These are phyloP conservation scores for Dictyostelium brefeldianum DNA, from an alignment of 78 protist genomes.

Conservation along the genomic window DNA sequence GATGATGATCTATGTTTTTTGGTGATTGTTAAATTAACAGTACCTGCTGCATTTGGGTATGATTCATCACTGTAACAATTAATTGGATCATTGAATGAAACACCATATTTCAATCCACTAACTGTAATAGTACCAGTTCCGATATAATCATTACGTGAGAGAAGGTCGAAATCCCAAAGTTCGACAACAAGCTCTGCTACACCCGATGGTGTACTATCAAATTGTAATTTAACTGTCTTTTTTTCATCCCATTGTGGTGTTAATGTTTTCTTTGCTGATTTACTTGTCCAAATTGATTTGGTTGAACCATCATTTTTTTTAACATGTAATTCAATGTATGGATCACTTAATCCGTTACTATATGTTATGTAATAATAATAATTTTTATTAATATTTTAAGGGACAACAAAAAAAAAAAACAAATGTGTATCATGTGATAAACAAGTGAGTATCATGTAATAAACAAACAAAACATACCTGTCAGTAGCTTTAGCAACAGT, in stretches of 20 bases:
- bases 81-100: background rate
- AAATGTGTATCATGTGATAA: too few relatives aligned
- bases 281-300: constrained; percentile 7
- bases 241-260: background rate
- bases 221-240: background rate
- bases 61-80: background rate
- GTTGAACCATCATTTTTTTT: background rate
- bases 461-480: too few relatives aligned
- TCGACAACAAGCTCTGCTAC: background rate
- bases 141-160: constrained; percentile 38
- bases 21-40: background rate
- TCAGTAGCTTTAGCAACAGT: constrained; percentile 35
- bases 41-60: background rate
- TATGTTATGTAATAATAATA: background rate
- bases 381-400: too few relatives aligned
- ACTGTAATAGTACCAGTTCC: background rate
- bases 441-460: too few relatives aligned
- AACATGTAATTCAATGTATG: background rate
- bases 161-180: constrained; percentile 31
- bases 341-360: constrained; percentile 43
- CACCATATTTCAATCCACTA: too few relatives aligned
- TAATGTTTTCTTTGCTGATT: background rate
- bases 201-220: too few relatives aligned
- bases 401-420: too few relatives aligned
- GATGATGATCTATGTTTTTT: background rate